Conservation (phyloP, 176 grass and related monocot species). For the Eragrostis curvula region DNA sequence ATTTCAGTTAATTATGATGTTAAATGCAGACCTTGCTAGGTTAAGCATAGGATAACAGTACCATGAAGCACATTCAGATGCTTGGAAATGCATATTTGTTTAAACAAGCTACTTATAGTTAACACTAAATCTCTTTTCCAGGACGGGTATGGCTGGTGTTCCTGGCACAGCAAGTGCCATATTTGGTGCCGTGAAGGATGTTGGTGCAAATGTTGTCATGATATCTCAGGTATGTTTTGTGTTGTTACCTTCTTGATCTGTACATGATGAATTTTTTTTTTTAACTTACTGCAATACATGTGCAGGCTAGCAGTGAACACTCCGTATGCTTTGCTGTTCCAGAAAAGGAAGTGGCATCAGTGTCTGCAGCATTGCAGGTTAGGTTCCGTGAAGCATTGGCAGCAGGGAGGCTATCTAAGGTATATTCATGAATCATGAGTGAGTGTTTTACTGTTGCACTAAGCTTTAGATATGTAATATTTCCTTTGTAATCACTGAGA, state of each 20-base stretch:
- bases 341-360: constrained; percentile 77
- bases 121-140: constrained; percentile 43
- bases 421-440: constrained; percentile 22
- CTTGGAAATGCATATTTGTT: not conserved
- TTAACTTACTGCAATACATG: constrained; percentile 33
- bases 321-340: constrained; percentile 91
- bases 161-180: constrained; percentile 87
- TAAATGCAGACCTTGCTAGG: not conserved
- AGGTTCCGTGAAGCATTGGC: constrained; percentile 75
- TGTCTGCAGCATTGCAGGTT: constrained; percentile 63
- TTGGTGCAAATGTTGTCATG: constrained; percentile 93
- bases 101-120: constrained; percentile 4
- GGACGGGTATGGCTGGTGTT: constrained; percentile 93
- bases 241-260: constrained; percentile 11
- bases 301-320: constrained; percentile 91
- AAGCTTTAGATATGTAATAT: too few species aligned
- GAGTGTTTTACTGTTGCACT: not conserved
- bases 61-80: not conserved
- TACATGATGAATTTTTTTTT: constrained; percentile 30
- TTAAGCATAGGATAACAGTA: not conserved
- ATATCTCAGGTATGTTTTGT: constrained; percentile 72
- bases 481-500: not conserved
- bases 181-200: constrained; percentile 84
- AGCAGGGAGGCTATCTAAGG: constrained; percentile 88
- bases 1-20: not conserved